phyloP scores from a whole-genome alignment of 2,329 filamentous ascomycete genomes.

The Penicillium expansum region DNA sequence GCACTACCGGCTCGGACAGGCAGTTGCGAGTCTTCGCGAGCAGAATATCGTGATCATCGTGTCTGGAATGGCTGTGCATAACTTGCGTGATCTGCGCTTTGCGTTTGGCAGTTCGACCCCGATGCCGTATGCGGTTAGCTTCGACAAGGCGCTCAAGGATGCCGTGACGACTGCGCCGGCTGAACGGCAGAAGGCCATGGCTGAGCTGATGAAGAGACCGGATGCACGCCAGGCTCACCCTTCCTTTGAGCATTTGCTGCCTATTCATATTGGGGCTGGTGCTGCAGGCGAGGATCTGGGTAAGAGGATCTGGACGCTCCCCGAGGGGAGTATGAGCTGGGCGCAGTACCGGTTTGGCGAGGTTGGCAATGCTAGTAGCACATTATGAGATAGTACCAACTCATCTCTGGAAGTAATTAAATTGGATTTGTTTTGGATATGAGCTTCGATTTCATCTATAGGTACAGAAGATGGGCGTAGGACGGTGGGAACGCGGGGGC shows the following conservation, averaged over 20 bases:
- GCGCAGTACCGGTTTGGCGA: constrained; percentile 54
- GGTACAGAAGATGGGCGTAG: constrained; percentile 34
- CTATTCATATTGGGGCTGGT: constrained; percentile 57
- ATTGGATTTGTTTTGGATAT: constrained; percentile 11
- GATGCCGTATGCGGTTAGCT: constrained; percentile 59
- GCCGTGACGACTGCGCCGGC: constrained; percentile 53
- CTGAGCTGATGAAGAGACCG: constrained; percentile 46
- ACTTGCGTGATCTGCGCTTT: constrained; percentile 57
- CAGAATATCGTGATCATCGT: constrained; percentile 67
- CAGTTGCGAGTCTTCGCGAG: constrained; percentile 63
- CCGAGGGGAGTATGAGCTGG: constrained; percentile 55
- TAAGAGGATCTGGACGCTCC: constrained; percentile 48
- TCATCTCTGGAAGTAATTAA: background rate
- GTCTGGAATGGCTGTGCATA: constrained; percentile 74
- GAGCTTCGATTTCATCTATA: constrained; percentile 39
- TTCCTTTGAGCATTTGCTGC: constrained; percentile 61
- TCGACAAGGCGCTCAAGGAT: constrained; percentile 66
- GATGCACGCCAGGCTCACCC: constrained; percentile 63
- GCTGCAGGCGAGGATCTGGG: constrained; percentile 52
- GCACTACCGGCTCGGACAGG: constrained; percentile 67
- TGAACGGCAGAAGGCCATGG: constrained; percentile 46
- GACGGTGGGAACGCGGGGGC: constrained; percentile 25
- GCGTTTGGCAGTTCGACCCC: constrained; percentile 47
- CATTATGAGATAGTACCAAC: background rate
- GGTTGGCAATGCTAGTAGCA: constrained; percentile 22